Conservation (phyloP, 1,284 basidiomycete species). For the Ustanciosporium gigantosporum region DNA sequence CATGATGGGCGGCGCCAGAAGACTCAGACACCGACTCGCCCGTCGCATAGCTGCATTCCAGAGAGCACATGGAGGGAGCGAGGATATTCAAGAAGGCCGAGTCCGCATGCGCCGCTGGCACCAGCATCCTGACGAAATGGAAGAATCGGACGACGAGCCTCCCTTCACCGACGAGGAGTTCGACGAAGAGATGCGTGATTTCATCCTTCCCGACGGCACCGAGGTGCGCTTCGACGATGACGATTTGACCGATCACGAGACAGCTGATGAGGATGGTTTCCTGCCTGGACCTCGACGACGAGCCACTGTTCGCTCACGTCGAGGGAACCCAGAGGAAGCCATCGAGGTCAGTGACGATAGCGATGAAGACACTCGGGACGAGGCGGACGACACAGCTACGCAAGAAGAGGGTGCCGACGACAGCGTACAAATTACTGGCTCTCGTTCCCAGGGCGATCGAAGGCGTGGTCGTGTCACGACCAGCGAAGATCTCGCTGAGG, state of each 20-base stretch:
- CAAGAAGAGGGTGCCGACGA: too few relatives aligned
- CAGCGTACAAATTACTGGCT: too few relatives aligned
- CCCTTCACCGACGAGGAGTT: slow-evolving; percentile 8
- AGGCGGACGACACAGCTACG: too few relatives aligned
- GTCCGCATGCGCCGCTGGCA: too few relatives aligned
- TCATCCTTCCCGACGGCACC: slow-evolving; percentile 14
- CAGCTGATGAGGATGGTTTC: slow-evolving; percentile 14
- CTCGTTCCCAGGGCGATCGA: too few relatives aligned
- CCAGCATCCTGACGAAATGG: too few relatives aligned
- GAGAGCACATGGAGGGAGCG: slow-evolving; percentile 8
- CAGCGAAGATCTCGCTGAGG: too few relatives aligned
- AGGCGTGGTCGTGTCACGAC: too few relatives aligned
- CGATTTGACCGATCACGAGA: neutral
- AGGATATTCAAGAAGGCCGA: neutral
- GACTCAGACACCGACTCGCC: too few relatives aligned
- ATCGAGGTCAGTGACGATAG: slow-evolving; percentile 34
- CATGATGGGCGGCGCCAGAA: slow-evolving; percentile 11
- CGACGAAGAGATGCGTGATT: slow-evolving; percentile 30
- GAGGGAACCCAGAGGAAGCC: slow-evolving; percentile 1
- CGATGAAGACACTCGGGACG: slow-evolving; percentile 6
- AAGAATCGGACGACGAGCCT: neutral
- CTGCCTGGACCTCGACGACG: slow-evolving; percentile 20
- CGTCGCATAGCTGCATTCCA: slow-evolving; percentile 11
- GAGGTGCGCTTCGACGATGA: neutral
- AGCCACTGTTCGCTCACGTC: too few relatives aligned